Percentiles rank a stretch among this genome's conserved stretches.
Evolutionary conservation across 164 flowering plant genomes (phyloP).

Genomic region (Taxillus chinensis): DNA sequence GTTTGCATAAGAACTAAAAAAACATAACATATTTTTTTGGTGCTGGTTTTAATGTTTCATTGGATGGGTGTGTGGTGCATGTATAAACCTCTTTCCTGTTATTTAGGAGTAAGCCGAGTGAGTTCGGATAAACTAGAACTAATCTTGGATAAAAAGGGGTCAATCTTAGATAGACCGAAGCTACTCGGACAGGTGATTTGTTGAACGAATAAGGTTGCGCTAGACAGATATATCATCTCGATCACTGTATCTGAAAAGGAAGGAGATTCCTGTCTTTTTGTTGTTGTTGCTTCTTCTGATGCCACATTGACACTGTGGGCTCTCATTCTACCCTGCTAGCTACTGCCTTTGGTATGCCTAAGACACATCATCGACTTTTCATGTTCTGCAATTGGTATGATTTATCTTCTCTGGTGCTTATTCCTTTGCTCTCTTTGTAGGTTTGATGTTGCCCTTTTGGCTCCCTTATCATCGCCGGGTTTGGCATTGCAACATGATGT

Average conservation of each 20-base stretch:
- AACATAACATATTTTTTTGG: no score
- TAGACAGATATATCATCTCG: slow-evolving; percentile 9
- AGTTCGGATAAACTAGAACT: no score
- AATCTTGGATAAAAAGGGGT: no score
- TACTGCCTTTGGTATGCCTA: slow-evolving; percentile 70
- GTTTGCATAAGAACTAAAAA: no score
- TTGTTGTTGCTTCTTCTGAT: slow-evolving; percentile 89
- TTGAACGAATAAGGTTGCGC: no score
- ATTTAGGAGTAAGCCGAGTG: no score
- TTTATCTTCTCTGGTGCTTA: neutral
- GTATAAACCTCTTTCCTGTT: no score
- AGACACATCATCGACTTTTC: neutral
- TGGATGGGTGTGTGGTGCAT: no score
- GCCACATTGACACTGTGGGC: slow-evolving; percentile 79
- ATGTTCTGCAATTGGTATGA: neutral
- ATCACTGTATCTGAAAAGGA: slow-evolving; percentile 9
- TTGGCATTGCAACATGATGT: slow-evolving; percentile 74
- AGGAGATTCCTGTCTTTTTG: slow-evolving; percentile 49
- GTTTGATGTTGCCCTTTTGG: slow-evolving; percentile 85
- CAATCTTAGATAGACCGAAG: no score
- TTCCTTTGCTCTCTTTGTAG: slow-evolving; percentile 25
- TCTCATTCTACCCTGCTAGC: slow-evolving; percentile 63
- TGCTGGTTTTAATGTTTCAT: no score
- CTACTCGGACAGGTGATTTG: no score
- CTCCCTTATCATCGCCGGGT: slow-evolving; percentile 64